Evolutionary conservation across 1,284 basidiomycete genomes (phyloP), one percentile per base, ranked within the genome.

Genomic region (Microbotryum scabiosae): DNA sequence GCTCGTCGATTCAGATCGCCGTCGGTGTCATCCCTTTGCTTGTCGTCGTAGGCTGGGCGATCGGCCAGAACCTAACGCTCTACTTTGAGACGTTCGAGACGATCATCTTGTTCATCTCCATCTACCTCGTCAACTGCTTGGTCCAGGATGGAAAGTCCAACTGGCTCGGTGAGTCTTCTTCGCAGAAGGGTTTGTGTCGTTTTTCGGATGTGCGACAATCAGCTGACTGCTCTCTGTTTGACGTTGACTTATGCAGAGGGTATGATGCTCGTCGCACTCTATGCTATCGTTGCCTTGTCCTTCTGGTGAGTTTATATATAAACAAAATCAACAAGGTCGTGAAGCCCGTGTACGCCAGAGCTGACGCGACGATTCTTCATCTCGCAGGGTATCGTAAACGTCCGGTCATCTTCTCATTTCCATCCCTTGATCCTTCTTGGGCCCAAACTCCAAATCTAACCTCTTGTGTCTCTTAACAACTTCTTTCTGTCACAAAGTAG

Each of bases 1-100:
- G 5, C 32, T 20, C 44, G 8, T 41, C 10, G 1, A 36, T 63
- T 41, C 90, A 92, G 86, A 91, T 93, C 69, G 86, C 90, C 0
- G 81, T 87, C 2, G 89, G 92, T 66, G 88, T 92, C 59, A 81
- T 93, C 25, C 90, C 90, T 2, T 76, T 91, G 30, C 79, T 93
- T 56, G 88, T 92, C 55, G 82, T 90, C 64, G 78, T 90, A 63
- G 88, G 65, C 47, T 75, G 67, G 68, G 84, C 84, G 18, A 81
- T 88, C 36, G 79, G 81, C 56, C 86, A 89, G 73, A 81, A 88
- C 62, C 78, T 96, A 49, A 92, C 88, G 0, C 78, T 93, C 26
- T 88, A 85, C 80, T 91, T 91, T 70, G 82, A 83, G 58, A 80
- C 84, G 61, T 74, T 74, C 26, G 75, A 90, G 83, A 93, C 90